Percentiles rank a stretch among this genome's conserved stretches.
Evolutionary conservation across 139 green algal species (phyloP).

Genomic region (Chlorella sp.): DNA sequence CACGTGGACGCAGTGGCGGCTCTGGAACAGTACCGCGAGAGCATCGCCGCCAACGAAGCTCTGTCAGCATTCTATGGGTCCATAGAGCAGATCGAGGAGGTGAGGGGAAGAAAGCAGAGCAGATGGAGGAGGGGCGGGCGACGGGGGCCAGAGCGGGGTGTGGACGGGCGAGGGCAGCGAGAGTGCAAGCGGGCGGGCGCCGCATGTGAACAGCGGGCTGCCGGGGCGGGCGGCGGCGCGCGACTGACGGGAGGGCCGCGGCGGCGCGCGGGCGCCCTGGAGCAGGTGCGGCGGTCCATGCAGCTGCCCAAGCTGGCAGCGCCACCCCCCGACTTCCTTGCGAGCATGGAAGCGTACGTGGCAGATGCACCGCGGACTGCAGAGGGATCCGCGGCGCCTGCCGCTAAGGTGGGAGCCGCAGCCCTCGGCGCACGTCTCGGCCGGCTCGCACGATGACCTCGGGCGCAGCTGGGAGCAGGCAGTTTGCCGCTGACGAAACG

Average conservation of each 20-base stretch:
- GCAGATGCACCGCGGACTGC: constrained; percentile 2
- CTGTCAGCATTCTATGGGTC: constrained; percentile 48
- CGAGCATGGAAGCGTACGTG: constrained; percentile 86
- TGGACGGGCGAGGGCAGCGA: too few relatives aligned
- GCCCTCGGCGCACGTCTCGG: neutral
- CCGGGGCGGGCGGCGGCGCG: too few relatives aligned
- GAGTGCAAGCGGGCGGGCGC: too few relatives aligned
- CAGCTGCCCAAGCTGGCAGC: constrained; percentile 72
- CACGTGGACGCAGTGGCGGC: constrained; percentile 38
- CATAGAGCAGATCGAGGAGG: constrained; percentile 25
- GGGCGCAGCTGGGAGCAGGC: neutral
- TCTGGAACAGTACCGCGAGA: constrained; percentile 85
- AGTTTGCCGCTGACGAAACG: neutral
- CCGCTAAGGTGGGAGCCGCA: neutral
- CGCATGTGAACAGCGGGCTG: too few relatives aligned
- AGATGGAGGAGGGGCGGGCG: too few relatives aligned
- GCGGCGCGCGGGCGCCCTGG: too few relatives aligned
- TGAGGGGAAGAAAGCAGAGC: neutral
- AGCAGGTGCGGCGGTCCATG: constrained; percentile 46
- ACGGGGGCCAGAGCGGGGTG: too few relatives aligned
- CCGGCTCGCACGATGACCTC: neutral
- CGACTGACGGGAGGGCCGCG: too few relatives aligned
- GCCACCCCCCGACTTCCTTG: constrained; percentile 84
- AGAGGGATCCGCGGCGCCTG: neutral
- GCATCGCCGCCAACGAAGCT: constrained; percentile 59